phyloP scores from a whole-genome alignment of 2,329 filamentous ascomycete species.

The Pochonia chlamydosporia region DNA sequence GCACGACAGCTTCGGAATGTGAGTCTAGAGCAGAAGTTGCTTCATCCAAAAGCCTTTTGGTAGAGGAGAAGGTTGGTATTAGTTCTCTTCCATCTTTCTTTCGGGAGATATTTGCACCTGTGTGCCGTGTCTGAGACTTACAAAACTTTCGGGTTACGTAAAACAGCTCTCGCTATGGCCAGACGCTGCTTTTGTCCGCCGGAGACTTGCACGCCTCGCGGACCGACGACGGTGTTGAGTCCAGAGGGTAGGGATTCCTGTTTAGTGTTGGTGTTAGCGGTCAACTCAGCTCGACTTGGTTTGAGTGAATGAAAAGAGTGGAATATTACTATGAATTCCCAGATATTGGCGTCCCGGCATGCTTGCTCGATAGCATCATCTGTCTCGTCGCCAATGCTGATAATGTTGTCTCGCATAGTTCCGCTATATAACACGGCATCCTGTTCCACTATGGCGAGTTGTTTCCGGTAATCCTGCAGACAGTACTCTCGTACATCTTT shows the following conservation, averaged over 20 bases:
- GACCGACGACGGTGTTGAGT: conserved; percentile 53
- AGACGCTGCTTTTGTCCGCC: conserved; percentile 64
- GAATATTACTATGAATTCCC: conserved; percentile 36
- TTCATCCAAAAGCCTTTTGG: conserved; percentile 53
- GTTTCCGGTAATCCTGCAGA: conserved; percentile 17
- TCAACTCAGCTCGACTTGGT: no score
- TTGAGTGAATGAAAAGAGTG: not conserved
- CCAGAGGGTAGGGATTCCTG: conserved; percentile 39
- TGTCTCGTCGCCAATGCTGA: conserved; percentile 16
- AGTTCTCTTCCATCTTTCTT: no score
- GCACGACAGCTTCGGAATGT: conserved; percentile 39
- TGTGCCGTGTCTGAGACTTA: not conserved
- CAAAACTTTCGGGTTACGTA: conserved; percentile 55
- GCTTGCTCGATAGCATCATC: conserved; percentile 34
- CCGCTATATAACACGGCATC: conserved; percentile 29
- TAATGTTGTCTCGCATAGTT: conserved; percentile 44
- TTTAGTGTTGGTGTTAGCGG: not conserved
- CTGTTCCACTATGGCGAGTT: conserved; percentile 21
- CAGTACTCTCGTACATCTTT: conserved; percentile 14
- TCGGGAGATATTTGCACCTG: not conserved
- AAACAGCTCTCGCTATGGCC: conserved; percentile 61
- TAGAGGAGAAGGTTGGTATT: no score
- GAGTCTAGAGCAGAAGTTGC: conserved; percentile 56
- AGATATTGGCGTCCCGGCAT: conserved; percentile 41
- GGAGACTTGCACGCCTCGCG: conserved; percentile 56